Evolutionary conservation across 306 rosid genomes (phyloP).

Genomic region (Myrica gale): DNA sequence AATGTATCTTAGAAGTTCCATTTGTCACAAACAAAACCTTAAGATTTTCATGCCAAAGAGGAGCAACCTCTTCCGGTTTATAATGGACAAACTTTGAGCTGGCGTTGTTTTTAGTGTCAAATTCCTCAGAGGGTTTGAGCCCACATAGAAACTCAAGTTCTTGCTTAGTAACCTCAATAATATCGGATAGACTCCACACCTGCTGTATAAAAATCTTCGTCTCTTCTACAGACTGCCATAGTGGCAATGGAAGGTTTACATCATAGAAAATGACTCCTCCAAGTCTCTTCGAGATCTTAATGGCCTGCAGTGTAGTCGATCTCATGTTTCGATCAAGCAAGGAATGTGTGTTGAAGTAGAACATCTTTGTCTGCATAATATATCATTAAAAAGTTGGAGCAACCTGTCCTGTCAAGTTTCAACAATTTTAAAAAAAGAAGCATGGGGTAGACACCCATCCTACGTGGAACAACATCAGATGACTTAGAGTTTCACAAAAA

Average conservation of each 20-base stretch:
- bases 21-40: constrained; percentile 91
- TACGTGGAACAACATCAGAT: background rate
- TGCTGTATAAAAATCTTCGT: constrained; percentile 59
- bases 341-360: constrained; percentile 84
- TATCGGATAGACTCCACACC: constrained; percentile 84
- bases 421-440: background rate
- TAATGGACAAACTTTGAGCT: constrained; percentile 79
- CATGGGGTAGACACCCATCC: background rate
- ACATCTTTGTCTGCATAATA: constrained; percentile 84
- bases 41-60: constrained; percentile 85
- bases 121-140: constrained; percentile 75
- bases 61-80: constrained; percentile 55
- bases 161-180: constrained; percentile 94
- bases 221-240: constrained; percentile 86
- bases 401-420: constrained; percentile 16
- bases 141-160: constrained; percentile 91
- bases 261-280: constrained; percentile 85
- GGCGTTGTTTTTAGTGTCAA: constrained; percentile 74
- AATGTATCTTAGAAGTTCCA: constrained; percentile 94
- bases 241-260: constrained; percentile 84
- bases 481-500: background rate
- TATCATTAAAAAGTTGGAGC: constrained; percentile 16
- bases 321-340: constrained; percentile 88
- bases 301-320: constrained; percentile 74
- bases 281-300: constrained; percentile 64